Percentiles rank a stretch among this genome's conserved stretches.
These are phyloP conservation scores for Austroboletus festivus DNA, from an alignment of 768 basidiomycete species.

Conservation along the genomic window DNA sequence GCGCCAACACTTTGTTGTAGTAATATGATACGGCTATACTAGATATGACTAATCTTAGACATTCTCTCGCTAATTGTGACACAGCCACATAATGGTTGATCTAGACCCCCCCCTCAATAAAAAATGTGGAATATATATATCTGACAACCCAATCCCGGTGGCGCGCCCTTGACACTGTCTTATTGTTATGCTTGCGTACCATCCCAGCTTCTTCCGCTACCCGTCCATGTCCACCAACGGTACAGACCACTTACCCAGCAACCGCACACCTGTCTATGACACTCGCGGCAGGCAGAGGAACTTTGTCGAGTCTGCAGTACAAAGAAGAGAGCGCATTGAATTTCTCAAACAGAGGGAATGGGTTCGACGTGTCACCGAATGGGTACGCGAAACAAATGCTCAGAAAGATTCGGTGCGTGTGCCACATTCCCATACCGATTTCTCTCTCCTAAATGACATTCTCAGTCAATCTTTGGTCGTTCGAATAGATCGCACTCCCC, in stretches of 20 bases:
- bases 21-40: too few relatives aligned
- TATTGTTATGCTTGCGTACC: constrained; percentile 19
- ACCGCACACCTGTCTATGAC: constrained; percentile 36
- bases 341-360: constrained; percentile 48
- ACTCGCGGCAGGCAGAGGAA: constrained; percentile 41
- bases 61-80: constrained; percentile 19
- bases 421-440: neutral
- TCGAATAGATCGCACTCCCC: constrained; percentile 7
- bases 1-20: neutral
- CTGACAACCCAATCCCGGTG: constrained; percentile 11
- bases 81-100: constrained; percentile 24
- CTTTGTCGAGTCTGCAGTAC: constrained; percentile 43
- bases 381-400: constrained; percentile 33
- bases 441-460: neutral
- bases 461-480: constrained; percentile 22
- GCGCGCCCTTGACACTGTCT: constrained; percentile 6
- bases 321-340: constrained; percentile 50
- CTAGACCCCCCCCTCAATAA: constrained; percentile 22
- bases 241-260: constrained; percentile 8
- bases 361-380: constrained; percentile 38
- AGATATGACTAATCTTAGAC: constrained; percentile 20
- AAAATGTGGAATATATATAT: constrained; percentile 13
- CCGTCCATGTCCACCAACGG: constrained; percentile 9
- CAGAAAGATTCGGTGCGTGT: constrained; percentile 25
- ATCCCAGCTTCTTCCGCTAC: constrained; percentile 7